phyloP scores from a whole-genome alignment of 78 protist genomes.

The Fonticula alba region DNA sequence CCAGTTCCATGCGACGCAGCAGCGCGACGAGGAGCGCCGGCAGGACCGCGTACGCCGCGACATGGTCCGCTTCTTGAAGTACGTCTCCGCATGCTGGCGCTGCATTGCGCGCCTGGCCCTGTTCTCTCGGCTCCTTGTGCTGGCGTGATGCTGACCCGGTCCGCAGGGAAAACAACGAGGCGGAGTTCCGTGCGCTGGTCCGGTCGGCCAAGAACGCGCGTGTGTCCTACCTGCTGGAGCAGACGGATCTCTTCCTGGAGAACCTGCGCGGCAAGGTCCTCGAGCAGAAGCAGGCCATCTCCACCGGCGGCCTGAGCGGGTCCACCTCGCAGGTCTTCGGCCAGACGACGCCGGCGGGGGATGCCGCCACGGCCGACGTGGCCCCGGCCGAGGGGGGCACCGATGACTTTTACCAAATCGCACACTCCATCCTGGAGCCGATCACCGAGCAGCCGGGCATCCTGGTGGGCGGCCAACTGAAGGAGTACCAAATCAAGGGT shows the following conservation, averaged over 20 bases:
- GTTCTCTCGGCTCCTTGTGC: background rate
- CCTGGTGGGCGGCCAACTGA: slow-evolving; percentile 23
- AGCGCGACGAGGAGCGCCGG: background rate
- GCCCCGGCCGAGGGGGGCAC: background rate
- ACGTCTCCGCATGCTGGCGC: background rate
- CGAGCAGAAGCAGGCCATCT: too few relatives aligned
- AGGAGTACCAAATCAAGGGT: slow-evolving; percentile 14
- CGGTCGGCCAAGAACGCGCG: too few relatives aligned
- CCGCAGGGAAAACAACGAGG: background rate
- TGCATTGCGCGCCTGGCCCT: background rate
- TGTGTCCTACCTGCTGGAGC: too few relatives aligned
- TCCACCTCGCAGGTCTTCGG: background rate
- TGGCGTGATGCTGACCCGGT: background rate
- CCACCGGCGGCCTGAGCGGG: background rate
- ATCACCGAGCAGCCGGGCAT: slow-evolving; percentile 15
- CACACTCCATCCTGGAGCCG: background rate
- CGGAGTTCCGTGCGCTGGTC: too few relatives aligned
- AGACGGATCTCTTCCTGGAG: too few relatives aligned
- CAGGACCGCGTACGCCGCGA: background rate
- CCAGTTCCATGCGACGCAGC: too few relatives aligned
- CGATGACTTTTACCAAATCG: background rate
- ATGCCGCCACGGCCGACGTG: background rate
- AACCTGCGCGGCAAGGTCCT: background rate
- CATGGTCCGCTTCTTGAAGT: background rate
- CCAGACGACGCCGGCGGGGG: background rate